Base-by-base conservation (phyloP, 2,329 filamentous ascomycete genomes). In the Cladosporium colombiae region DNA sequence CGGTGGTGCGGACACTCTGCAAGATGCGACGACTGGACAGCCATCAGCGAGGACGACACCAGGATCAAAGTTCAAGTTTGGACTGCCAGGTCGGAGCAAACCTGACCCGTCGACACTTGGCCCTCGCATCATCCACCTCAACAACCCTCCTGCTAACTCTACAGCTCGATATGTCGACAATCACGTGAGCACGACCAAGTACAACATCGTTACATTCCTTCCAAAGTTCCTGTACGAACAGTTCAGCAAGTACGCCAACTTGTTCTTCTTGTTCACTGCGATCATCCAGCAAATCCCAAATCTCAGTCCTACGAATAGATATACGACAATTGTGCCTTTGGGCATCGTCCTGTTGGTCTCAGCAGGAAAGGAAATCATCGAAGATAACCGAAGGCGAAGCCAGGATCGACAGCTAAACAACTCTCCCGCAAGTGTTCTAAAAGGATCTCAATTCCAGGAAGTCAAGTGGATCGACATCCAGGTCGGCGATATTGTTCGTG, bases 191-290 rank as follows among this genome's bases (percentile, higher is more conserved):
- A 99, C 95, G 6, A 91, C 95, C 69, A 99, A 99, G 80, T 99
- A 99, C 86, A 99, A 98, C 78, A 74, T 92, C 75, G 84, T 91
- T 64, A 97, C 93, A 23, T 99, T 99, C 78, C 77, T 98, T 21
- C 95, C 95, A 60, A 99, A 99, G 79, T 99, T 99, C 80, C 84
- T 99, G 65, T 93, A 94, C 78, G 95, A 99, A 79, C 95, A 99
- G 78, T 99, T 99, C 81, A 97, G 93, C 68, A 99, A 97, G 83
- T 97, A 97, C 79, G 95, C 95, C 83, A 99, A 99, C 80, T 81
- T 99, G 75, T 99, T 99, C 84, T 99, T 99, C 90, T 86, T 99
- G 77, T 98, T 99, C 79, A 99, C 95, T 44, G 93, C 95, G 18
- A 89, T 88, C 49, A 82, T 99, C 55, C 95, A 99, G 81, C 95